Base-by-base conservation (phyloP, 1,139 yeast genomes). In the Kodamaea fungicola region DNA sequence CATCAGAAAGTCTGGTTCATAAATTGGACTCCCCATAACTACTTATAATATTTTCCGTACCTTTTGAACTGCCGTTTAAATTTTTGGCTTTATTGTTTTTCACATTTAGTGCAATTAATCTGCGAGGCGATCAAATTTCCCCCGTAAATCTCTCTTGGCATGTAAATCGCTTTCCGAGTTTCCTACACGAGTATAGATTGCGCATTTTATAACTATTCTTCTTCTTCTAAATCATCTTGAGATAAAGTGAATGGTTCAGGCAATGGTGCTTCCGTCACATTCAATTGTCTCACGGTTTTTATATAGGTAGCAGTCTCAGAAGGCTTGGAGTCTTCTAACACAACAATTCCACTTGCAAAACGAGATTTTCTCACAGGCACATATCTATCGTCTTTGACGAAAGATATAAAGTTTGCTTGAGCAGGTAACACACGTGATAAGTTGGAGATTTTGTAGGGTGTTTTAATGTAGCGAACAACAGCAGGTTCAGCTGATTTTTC, bases 391-490 rank as follows among this genome's bases (percentile, higher is more conserved):
- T 80, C 83, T 54, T 82, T 82, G 33, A 75, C 67, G 59, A 92
- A 89, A 3, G 95, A 74, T 35, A 92, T 78, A 62, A 82, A 88
- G 60, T 81, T 83, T 42, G 90, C 71, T 65, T 94, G 98, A 31
- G 82, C 76, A n/a, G 97, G 97, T 43, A 94, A 71, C 2, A 92
- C 96, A 53, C 99, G 79, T 10, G 94, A 76, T 74, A 90, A 71
- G 59, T 92, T 92, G 32, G 74, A 74, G 41, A 90, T 71, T 56
- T 77, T 78, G 64, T 77, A 88, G 32, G 87, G 82, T 28, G 73
- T 76, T 55, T 78, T 74, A 39, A 74, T 61, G 54, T 76, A 75
- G 42, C 74, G 70, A 31, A 67, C 54, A 10, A 54, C 47, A 8
- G 55, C 54, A 3, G 61, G 65, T 39, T 65, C 70, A 32, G 44